These are phyloP conservation scores for Dianthus caryophyllus DNA, from an alignment of 148 eudicot genomes.

Conservation along the genomic window DNA sequence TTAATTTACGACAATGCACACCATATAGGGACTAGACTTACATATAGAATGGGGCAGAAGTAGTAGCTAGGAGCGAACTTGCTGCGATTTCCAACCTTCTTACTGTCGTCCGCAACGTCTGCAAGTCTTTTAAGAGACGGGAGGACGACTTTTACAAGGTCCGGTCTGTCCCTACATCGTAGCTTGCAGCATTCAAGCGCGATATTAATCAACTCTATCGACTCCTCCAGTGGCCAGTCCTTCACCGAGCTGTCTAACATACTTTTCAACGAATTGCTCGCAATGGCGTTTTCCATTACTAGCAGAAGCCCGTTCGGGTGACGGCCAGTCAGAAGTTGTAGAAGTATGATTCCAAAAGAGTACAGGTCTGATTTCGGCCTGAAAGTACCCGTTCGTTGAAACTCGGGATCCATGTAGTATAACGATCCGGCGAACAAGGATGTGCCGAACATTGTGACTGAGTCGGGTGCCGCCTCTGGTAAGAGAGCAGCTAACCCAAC, in stretches of 20 bases:
- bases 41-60: slow-evolving; percentile 73
- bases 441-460: slow-evolving; percentile 49
- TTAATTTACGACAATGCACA: no score
- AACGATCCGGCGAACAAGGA: slow-evolving; percentile 60
- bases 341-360: slow-evolving; percentile 67
- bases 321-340: slow-evolving; percentile 53
- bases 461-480: slow-evolving; percentile 52
- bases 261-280: slow-evolving; percentile 34
- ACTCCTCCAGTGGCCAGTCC: slow-evolving; percentile 65
- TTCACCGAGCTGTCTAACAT: slow-evolving; percentile 49
- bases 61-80: slow-evolving; percentile 53
- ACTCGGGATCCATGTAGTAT: slow-evolving; percentile 73
- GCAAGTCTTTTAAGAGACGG: slow-evolving; percentile 63
- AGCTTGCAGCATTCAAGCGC: slow-evolving; percentile 60
- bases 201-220: slow-evolving; percentile 47
- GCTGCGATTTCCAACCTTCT: slow-evolving; percentile 27
- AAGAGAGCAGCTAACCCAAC: slow-evolving; percentile 64
- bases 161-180: slow-evolving; percentile 80
- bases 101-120: slow-evolving; percentile 54
- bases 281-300: slow-evolving; percentile 54
- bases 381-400: slow-evolving; percentile 76
- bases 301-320: slow-evolving; percentile 57
- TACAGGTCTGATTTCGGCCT: slow-evolving; percentile 76
- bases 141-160: slow-evolving; percentile 64
- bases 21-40: slow-evolving; percentile 5